phyloP scores from a whole-genome alignment of 768 basidiomycete species.

The Agrocybe praecox region DNA sequence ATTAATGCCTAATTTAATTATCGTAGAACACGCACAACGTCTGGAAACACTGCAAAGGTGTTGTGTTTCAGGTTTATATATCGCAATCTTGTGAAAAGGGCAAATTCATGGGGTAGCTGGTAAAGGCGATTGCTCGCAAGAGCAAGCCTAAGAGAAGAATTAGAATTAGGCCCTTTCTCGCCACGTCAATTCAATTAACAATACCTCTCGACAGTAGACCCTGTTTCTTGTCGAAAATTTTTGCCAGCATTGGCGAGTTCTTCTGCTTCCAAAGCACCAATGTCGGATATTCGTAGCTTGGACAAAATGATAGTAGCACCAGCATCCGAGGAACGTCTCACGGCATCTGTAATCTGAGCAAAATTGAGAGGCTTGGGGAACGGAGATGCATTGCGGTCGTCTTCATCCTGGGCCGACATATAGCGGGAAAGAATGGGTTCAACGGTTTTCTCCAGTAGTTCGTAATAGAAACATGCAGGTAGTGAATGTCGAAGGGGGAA shows the following conservation, averaged over 20 bases:
- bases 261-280: conserved; percentile 74
- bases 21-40: conserved; percentile 63
- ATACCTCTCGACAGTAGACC: conserved; percentile 63
- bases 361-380: conserved; percentile 45
- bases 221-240: conserved; percentile 47
- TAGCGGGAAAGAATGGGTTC: neutral
- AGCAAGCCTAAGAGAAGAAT: conserved; percentile 62
- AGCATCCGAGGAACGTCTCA: conserved; percentile 67
- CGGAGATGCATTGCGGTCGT: conserved; percentile 18
- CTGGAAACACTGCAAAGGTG: conserved; percentile 78
- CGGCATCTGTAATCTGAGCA: conserved; percentile 65
- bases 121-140: conserved; percentile 84
- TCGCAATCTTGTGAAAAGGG: conserved; percentile 69
- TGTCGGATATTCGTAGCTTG: conserved; percentile 74
- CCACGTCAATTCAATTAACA: neutral
- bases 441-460: neutral
- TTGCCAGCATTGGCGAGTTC: conserved; percentile 67
- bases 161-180: neutral
- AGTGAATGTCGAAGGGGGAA: neutral
- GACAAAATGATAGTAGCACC: conserved; percentile 87
- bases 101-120: conserved; percentile 75
- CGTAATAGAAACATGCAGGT: neutral
- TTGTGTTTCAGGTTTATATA: conserved; percentile 92
- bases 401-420: conserved; percentile 31
- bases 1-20: neutral